Percentiles rank a stretch among this genome's conserved stretches.
Conservation (phyloP, 208 protist species). For the Wallacemonas sp. region DNA sequence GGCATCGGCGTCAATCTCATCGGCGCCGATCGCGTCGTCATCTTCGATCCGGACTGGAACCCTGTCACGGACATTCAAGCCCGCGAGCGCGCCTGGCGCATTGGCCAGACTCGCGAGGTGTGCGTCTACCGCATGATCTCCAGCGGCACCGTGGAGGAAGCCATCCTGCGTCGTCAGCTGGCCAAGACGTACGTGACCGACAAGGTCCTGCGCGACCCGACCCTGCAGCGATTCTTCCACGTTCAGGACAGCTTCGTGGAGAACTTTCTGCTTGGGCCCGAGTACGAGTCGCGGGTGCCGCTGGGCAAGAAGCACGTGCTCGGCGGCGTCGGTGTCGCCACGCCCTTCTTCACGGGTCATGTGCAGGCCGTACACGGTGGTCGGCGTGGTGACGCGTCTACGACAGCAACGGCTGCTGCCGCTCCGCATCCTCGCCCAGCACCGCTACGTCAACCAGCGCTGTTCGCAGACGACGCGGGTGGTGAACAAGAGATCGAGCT, state of each 20-base stretch:
- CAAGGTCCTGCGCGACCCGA: slow-evolving; percentile 96
- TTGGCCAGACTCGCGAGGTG: slow-evolving; percentile 96
- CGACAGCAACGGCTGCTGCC: background rate
- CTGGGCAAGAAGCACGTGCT: slow-evolving; percentile 58
- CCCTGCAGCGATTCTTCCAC: slow-evolving; percentile 94
- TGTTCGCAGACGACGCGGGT: slow-evolving; percentile 18
- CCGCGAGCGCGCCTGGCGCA: slow-evolving; percentile 94
- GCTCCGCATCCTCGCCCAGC: slow-evolving; percentile 2
- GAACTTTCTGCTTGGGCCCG: slow-evolving; percentile 86
- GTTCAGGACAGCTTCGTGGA: slow-evolving; percentile 86
- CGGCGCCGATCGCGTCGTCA: slow-evolving; percentile 97
- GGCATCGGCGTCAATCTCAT: slow-evolving; percentile 98
- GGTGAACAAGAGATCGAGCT: slow-evolving; percentile 16
- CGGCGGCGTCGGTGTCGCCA: slow-evolving; percentile 1
- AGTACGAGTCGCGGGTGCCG: slow-evolving; percentile 72
- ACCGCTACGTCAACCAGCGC: slow-evolving; percentile 4
- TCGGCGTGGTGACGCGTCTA: background rate
- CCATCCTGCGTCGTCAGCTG: slow-evolving; percentile 97
- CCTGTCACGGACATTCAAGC: slow-evolving; percentile 91
- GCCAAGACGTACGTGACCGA: slow-evolving; percentile 95
- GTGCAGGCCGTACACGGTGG: background rate
- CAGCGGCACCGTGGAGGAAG: slow-evolving; percentile 98
- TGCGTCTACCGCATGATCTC: slow-evolving; percentile 97
- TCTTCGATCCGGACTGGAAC: slow-evolving; percentile 99
- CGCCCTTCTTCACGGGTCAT: slow-evolving; percentile 14